These are phyloP conservation scores for Phytophthora multivora DNA, from an alignment of 352 stramenopile species.

Conservation along the genomic window DNA sequence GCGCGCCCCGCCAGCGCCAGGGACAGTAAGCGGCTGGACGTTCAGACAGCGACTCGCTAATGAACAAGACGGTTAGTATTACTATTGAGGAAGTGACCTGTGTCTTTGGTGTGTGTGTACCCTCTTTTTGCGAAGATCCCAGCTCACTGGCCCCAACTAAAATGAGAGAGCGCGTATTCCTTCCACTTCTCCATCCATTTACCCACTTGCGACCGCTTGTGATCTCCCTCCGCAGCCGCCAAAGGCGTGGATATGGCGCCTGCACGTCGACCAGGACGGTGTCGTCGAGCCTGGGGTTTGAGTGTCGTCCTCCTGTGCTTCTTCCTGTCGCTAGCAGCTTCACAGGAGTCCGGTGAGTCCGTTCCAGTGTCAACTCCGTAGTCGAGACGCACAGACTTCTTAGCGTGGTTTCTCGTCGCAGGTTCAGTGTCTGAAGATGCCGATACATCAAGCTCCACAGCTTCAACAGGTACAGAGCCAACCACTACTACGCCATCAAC, in stretches of 20 bases:
- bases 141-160: conserved; percentile 4
- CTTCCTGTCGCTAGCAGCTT: not conserved
- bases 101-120: not conserved
- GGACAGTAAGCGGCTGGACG: conserved; percentile 43
- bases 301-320: conserved; percentile 2
- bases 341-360: conserved; percentile 8
- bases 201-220: conserved; percentile 1
- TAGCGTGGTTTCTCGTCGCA: not conserved
- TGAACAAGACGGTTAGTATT: conserved; percentile 36
- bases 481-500: not conserved
- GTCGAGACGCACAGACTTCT: conserved; percentile 1
- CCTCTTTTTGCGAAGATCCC: not conserved
- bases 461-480: not conserved
- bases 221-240: not conserved
- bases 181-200: conserved; percentile 3
- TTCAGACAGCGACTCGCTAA: conserved; percentile 28
- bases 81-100: conserved; percentile 1
- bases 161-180: not conserved
- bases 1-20: conserved; percentile 82
- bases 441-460: not conserved
- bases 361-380: not conserved
- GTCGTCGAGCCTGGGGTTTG: not conserved
- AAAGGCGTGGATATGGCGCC: not conserved
- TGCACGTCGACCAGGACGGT: not conserved
- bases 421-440: conserved; percentile 1